Evolutionary conservation across 176 grass and related monocot species (phyloP).

Genomic region (Oryza meyeriana): DNA sequence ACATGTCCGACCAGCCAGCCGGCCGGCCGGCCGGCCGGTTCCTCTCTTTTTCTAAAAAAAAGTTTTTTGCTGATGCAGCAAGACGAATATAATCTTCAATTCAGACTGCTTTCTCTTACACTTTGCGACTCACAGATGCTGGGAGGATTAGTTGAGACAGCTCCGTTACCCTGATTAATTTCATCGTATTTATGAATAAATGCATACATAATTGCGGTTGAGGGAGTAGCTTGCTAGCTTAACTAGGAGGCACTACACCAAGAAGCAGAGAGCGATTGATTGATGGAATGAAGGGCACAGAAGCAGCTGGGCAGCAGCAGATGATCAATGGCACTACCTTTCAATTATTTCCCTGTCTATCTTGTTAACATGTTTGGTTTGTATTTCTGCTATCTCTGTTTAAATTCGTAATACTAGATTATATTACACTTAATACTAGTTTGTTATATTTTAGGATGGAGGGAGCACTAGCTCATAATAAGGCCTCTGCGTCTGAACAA

Average conservation of each 20-base stretch:
- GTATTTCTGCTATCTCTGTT: neutral
- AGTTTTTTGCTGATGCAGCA: neutral
- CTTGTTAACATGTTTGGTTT: neutral
- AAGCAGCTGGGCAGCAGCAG: neutral
- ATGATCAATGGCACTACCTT: neutral
- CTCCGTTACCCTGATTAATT: neutral
- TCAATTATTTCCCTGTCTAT: neutral
- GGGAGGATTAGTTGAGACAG: neutral
- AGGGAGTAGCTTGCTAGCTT: neutral
- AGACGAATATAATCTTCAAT: neutral
- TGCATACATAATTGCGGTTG: neutral
- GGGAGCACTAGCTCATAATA: no score
- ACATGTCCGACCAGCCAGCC: neutral
- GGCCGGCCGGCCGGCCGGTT: no score
- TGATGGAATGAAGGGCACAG: neutral
- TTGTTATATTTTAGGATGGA: no score
- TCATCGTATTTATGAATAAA: neutral
- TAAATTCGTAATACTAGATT: no score
- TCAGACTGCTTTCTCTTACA: neutral
- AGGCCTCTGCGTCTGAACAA: neutral
- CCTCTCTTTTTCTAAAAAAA: no score
- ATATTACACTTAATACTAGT: no score
- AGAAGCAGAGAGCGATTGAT: neutral
- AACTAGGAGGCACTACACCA: neutral
- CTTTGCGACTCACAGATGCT: neutral